Evolutionary conservation across 352 stramenopile genomes (phyloP).

Genomic region (Blastocystis sp.): DNA sequence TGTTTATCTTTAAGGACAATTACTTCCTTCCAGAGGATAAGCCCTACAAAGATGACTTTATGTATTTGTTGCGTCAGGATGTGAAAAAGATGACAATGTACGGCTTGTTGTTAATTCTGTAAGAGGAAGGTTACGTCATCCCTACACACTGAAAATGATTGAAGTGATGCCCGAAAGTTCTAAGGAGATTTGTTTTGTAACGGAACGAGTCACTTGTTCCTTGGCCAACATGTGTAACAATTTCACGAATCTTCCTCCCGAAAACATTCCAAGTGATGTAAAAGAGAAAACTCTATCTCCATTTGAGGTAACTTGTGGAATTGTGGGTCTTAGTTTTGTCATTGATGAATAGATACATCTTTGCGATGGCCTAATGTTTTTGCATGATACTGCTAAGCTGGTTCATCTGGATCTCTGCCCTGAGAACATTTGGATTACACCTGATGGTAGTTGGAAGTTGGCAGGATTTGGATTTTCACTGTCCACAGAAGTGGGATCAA

Average conservation of each 20-base stretch:
- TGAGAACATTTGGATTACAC: slow-evolving; percentile 83
- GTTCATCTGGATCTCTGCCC: slow-evolving; percentile 79
- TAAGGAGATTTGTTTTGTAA: slow-evolving; percentile 82
- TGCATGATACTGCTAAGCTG: slow-evolving; percentile 80
- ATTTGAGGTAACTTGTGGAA: slow-evolving; percentile 81
- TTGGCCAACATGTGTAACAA: slow-evolving; percentile 84
- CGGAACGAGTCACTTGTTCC: slow-evolving; percentile 82
- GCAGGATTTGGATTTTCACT: slow-evolving; percentile 82
- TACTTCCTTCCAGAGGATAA: slow-evolving; percentile 73
- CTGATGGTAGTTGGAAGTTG: slow-evolving; percentile 84
- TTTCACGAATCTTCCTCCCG: slow-evolving; percentile 78
- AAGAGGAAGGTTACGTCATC: slow-evolving; percentile 75
- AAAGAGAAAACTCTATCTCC: slow-evolving; percentile 81
- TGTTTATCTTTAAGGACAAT: slow-evolving; percentile 64
- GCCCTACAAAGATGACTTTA: slow-evolving; percentile 78
- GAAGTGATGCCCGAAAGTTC: slow-evolving; percentile 82
- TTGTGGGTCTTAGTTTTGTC: slow-evolving; percentile 66
- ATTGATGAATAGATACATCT: slow-evolving; percentile 76
- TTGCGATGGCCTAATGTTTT: slow-evolving; percentile 81
- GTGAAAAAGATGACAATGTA: slow-evolving; percentile 81
- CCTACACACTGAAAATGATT: slow-evolving; percentile 83
- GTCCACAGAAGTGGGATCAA: slow-evolving; percentile 74
- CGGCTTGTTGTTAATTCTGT: background rate
- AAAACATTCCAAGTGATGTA: slow-evolving; percentile 79
- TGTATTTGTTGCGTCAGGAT: slow-evolving; percentile 81